A percentile compares a stretch with the other conserved stretches of the same genome.
phyloP scores from a whole-genome alignment of 2,329 filamentous ascomycete species.

The Fusarium sp. region DNA sequence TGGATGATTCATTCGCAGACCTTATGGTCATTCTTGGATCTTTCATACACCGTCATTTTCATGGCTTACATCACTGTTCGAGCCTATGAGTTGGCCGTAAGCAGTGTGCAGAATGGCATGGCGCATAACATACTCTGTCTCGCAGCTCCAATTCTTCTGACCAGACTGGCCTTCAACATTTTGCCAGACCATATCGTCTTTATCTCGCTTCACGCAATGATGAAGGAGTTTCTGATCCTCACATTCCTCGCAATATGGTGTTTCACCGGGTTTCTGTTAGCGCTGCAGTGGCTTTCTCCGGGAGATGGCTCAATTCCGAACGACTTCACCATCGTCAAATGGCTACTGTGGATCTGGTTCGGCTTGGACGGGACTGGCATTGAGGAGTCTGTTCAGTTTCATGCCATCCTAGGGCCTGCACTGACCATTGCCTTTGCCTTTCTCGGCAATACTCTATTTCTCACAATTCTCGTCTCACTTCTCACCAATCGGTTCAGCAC shows the following conservation, averaged over 20 bases:
- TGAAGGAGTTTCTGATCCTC: conserved; percentile 74
- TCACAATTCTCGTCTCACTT: conserved; percentile 74
- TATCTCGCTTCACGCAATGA: conserved; percentile 77
- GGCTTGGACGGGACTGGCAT: conserved; percentile 72
- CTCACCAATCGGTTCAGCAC: conserved; percentile 76
- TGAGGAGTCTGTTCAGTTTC: conserved; percentile 65
- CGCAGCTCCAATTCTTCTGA: conserved; percentile 73
- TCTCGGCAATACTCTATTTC: conserved; percentile 76
- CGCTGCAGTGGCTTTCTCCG: conserved; percentile 70
- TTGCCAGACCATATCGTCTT: conserved; percentile 81
- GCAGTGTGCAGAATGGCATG: conserved; percentile 60
- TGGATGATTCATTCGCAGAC: conserved; percentile 77
- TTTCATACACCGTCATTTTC: conserved; percentile 74
- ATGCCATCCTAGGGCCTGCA: conserved; percentile 73
- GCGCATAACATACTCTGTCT: conserved; percentile 71
- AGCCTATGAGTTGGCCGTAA: conserved; percentile 62
- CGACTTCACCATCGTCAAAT: conserved; percentile 71
- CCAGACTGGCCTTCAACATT: conserved; percentile 76
- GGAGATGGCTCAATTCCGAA: conserved; percentile 36
- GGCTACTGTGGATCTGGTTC: conserved; percentile 84
- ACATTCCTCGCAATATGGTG: conserved; percentile 74
- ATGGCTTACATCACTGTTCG: conserved; percentile 68
- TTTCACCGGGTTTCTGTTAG: conserved; percentile 76
- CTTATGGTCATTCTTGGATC: conserved; percentile 78
- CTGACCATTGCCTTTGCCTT: conserved; percentile 79